Percentiles rank a stretch among this genome's conserved stretches.
Conservation (phyloP, 352 stramenopile genomes). For the Globisporangium irregulare region DNA sequence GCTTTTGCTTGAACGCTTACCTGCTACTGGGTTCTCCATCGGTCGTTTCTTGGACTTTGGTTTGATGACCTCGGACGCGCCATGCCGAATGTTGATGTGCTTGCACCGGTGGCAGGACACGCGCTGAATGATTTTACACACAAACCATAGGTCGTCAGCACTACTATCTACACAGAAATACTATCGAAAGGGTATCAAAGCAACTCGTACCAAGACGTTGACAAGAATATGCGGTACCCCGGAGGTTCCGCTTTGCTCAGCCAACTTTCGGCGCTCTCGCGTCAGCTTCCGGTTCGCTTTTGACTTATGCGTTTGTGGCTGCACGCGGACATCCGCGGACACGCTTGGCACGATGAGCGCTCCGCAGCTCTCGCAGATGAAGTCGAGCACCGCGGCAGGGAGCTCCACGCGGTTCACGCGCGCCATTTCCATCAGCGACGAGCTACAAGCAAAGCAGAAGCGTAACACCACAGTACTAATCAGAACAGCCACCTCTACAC, state of each 20-base stretch:
- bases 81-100: conserved; percentile 41
- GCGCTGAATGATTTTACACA: conserved; percentile 25
- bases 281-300: conserved; percentile 51
- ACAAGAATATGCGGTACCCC: conserved; percentile 22
- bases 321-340: conserved; percentile 49
- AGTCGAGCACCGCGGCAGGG: conserved; percentile 51
- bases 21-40: background rate
- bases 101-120: conserved; percentile 55
- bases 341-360: conserved; percentile 60
- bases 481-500: background rate
- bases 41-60: conserved; percentile 46
- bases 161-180: background rate
- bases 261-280: conserved; percentile 24
- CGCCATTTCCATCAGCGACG: conserved; percentile 52
- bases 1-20: background rate
- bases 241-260: conserved; percentile 11
- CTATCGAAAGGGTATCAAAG: background rate
- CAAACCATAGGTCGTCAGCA: background rate
- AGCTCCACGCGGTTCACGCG: conserved; percentile 33
- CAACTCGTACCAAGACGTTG: conserved; percentile 34
- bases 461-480: background rate
- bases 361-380: conserved; percentile 60
- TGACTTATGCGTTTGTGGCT: conserved; percentile 34
- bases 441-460: conserved; percentile 20
- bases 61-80: conserved; percentile 49